Evolutionary conservation across 352 stramenopile genomes (phyloP), one percentile per base, ranked within the genome.

Genomic region (Phytophthora podocarpi): DNA sequence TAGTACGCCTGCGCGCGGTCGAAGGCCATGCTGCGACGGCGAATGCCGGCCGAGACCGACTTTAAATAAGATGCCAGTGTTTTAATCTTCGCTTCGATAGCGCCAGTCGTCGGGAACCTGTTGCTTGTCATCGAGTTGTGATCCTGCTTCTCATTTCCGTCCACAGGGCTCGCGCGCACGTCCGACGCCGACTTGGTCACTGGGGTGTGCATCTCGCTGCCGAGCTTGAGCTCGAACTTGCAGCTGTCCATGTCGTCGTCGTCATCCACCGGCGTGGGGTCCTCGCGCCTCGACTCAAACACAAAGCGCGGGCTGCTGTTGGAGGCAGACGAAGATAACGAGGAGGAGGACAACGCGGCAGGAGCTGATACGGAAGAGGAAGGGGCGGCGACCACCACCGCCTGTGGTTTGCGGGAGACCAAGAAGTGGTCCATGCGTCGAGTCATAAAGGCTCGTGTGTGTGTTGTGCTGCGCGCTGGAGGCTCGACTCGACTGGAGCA

Each of bases 51-150:
- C 32, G 70, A 75, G 36, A 82, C 67, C 53, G 64, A 78, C 52
- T 71, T 72, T 67, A 83, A 68, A 65, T 80, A 83, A 31, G 46
- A 78, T 24, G 74, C 43, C 30, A 83, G 59, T 12, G 68, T 70
- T 43, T 76, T 80, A 54, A 83, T 70, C 34, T 73, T 76, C 34
- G 71, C 40, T 26, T 83, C 70, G 20, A 83, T 64, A 15, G 45
- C 45, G 46, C 42, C 36, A 12, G 55, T 28, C 10, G 16, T 32
- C 27, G 30, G 23, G 30, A 65, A 43, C 51, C 32, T 51, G 31
- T 36, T 59, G 47, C 36, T 50, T 21, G 43, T 34, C 37, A 48
- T 59, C 5, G 57, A 56, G 28, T 54, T 68, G 16, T 72, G 2
- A 40, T 67, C 42, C 37, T 66, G 59, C 46, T 65, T 70, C 48